Evolutionary conservation across 2,329 filamentous ascomycete genomes (phyloP).

Genomic region (Botrytis paeoniae): DNA sequence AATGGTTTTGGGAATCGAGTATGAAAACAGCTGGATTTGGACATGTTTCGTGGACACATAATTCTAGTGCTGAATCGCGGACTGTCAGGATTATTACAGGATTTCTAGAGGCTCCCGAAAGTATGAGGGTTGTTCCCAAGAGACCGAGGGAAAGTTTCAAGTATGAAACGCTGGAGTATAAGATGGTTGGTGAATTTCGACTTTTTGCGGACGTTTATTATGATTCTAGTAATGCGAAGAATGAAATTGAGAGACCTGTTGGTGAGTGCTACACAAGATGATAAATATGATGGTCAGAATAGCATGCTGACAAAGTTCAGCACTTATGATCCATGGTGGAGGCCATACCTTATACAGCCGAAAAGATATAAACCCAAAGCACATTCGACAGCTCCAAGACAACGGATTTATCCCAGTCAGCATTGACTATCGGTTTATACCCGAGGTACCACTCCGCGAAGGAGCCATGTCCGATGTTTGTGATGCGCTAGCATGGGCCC

Average conservation of each 20-base stretch:
- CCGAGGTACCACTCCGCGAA: conserved; percentile 45
- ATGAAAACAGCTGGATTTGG: conserved; percentile 11
- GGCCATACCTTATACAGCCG: conserved; percentile 8
- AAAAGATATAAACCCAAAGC: conserved; percentile 27
- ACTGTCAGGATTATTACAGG: background rate
- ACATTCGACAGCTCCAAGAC: background rate
- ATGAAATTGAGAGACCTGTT: background rate
- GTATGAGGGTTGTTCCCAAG: background rate
- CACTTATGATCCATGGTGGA: conserved; percentile 18
- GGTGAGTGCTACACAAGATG: background rate
- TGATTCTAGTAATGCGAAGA: background rate
- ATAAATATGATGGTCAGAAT: background rate
- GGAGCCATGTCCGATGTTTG: conserved; percentile 47
- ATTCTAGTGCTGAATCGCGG: background rate
- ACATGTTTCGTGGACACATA: background rate
- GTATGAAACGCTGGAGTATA: background rate
- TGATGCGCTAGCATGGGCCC: conserved; percentile 43
- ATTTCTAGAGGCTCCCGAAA: background rate
- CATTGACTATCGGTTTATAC: conserved; percentile 51
- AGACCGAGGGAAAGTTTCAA: background rate
- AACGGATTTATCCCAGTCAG: conserved; percentile 47
- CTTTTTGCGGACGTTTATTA: background rate
- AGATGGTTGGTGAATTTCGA: background rate
- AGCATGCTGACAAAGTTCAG: background rate
- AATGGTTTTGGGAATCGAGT: conserved; percentile 22